A percentile compares a stretch with the other conserved stretches of the same genome.
Evolutionary conservation across 2,329 filamentous ascomycete species (phyloP).

Genomic region (Fusarium metavorans): DNA sequence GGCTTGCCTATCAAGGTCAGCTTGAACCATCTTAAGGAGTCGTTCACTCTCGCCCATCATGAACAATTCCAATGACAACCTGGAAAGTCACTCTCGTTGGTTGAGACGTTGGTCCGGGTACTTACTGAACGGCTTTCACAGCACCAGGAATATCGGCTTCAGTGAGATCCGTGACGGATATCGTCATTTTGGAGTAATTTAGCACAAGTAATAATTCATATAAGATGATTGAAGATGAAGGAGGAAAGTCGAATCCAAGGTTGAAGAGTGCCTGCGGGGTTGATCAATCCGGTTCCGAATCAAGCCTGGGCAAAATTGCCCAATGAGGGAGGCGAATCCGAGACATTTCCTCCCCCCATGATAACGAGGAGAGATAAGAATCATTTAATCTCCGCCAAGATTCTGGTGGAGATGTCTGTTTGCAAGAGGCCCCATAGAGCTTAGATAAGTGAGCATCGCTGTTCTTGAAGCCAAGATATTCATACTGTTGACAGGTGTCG

Average conservation of each 20-base stretch:
- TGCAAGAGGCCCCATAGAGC: neutral
- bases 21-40: no score
- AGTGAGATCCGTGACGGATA: conserved; percentile 67
- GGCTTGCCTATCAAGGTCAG: conserved; percentile 55
- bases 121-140: conserved; percentile 71
- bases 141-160: conserved; percentile 72
- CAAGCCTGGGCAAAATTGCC: neutral
- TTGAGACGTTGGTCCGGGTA: neutral
- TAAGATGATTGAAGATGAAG: neutral
- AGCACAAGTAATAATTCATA: fast-evolving
- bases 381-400: neutral
- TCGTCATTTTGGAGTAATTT: conserved; percentile 54
- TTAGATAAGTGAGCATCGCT: neutral
- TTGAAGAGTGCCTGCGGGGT: neutral
- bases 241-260: neutral
- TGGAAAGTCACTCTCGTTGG: fast-evolving
- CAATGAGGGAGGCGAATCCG: neutral
- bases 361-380: neutral
- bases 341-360: neutral
- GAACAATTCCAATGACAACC: neutral
- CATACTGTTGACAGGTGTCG: neutral
- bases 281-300: neutral
- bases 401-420: neutral
- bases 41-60: no score
- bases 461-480: neutral